Evolutionary conservation across 1,284 basidiomycete genomes (phyloP).

Genomic region (Ganoderma lingzhi): DNA sequence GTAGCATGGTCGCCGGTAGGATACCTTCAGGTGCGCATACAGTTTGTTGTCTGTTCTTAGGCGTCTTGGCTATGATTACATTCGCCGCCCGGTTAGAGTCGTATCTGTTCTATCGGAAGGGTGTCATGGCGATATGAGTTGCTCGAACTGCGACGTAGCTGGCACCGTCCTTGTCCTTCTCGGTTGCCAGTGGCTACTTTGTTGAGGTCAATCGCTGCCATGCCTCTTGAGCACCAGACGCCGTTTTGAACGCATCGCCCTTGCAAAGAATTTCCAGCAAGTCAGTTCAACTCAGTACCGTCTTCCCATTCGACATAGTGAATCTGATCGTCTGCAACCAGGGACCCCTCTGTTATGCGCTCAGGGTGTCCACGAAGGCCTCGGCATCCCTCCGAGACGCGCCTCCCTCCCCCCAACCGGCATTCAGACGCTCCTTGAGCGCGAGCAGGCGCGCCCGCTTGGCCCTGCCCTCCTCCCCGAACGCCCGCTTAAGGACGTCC

Average conservation of each 20-base stretch:
- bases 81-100: background rate
- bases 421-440: conserved; percentile 14
- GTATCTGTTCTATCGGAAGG: too few relatives aligned
- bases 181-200: too few relatives aligned
- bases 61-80: background rate
- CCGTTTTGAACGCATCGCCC: too few relatives aligned
- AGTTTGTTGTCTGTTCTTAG: background rate
- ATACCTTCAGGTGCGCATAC: background rate
- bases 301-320: too few relatives aligned
- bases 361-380: conserved; percentile 12
- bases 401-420: conserved; percentile 22
- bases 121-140: too few relatives aligned
- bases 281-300: too few relatives aligned
- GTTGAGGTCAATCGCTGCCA: too few relatives aligned
- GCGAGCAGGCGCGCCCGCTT: conserved; percentile 29
- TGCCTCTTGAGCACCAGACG: too few relatives aligned
- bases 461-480: conserved; percentile 27
- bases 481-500: conserved; percentile 24
- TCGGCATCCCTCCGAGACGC: conserved; percentile 11
- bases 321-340: background rate
- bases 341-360: background rate
- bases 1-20: background rate
- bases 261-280: too few relatives aligned
- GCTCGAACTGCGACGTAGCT: too few relatives aligned
- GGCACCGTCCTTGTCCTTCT: too few relatives aligned